Conservation (phyloP, 169 alveolate genomes). For the Plasmodium malariae region DNA sequence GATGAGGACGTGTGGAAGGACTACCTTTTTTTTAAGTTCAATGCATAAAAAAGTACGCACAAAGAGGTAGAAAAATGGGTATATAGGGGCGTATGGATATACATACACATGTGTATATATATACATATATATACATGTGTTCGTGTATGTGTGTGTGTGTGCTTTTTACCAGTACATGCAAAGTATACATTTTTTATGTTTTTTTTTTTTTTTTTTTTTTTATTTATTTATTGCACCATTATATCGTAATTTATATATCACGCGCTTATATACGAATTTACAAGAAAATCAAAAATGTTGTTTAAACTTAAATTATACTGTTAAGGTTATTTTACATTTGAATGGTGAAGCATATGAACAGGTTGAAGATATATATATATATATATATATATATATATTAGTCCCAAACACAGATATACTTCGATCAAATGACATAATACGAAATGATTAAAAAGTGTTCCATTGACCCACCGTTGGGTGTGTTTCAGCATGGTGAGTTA, state of each 20-base stretch:
- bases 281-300: background rate
- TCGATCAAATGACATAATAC: background rate
- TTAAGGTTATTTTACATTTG: background rate
- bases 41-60: too few relatives aligned
- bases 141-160: background rate
- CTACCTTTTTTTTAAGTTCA: too few relatives aligned
- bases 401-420: too few relatives aligned
- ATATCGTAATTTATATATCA: too few relatives aligned
- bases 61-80: too few relatives aligned
- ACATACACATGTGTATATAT: background rate
- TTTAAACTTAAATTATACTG: background rate
- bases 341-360: background rate
- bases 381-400: background rate
- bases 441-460: too few relatives aligned
- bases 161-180: too few relatives aligned
- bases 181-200: background rate
- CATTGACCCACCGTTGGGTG: too few relatives aligned
- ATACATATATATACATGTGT: background rate
- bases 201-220: conserved; percentile 4
- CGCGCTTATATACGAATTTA: background rate
- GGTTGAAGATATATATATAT: background rate
- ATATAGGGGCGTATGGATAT: background rate
- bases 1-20: too few relatives aligned
- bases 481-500: too few relatives aligned
- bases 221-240: background rate